Conservation (phyloP, 2,329 filamentous ascomycete genomes). For the Phoma sp. region DNA sequence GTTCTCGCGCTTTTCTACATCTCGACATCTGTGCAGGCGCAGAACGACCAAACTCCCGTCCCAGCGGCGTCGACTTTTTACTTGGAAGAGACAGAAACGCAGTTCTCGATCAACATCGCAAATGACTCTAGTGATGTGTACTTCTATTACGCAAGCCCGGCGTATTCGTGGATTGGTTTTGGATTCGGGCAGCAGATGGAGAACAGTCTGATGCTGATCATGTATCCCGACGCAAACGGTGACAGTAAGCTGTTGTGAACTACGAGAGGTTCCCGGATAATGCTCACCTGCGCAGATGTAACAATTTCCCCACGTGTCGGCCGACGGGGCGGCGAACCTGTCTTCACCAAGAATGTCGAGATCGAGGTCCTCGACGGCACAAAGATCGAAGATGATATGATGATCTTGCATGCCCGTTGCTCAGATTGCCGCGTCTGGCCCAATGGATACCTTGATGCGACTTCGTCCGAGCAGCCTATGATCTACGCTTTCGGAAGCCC, state of each 20-base stretch:
- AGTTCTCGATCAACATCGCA: constrained; percentile 45
- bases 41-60: constrained; percentile 16
- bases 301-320: constrained; percentile 48
- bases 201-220: constrained; percentile 52
- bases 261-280: too few relatives aligned
- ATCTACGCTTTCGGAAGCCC: constrained; percentile 51
- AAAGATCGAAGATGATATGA: constrained; percentile 43
- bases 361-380: constrained; percentile 41
- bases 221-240: constrained; percentile 48
- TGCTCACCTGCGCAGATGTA: constrained; percentile 31
- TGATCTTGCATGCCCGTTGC: constrained; percentile 48
- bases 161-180: constrained; percentile 53
- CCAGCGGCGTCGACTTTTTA: constrained; percentile 42
- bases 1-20: background rate
- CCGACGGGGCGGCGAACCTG: constrained; percentile 45
- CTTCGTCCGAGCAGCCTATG: constrained; percentile 44
- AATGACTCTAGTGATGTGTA: constrained; percentile 43
- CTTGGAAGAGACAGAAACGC: constrained; percentile 38
- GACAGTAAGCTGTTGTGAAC: constrained; percentile 31
- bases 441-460: constrained; percentile 43
- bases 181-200: constrained; percentile 53
- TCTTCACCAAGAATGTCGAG: constrained; percentile 32
- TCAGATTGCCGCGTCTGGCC: constrained; percentile 48
- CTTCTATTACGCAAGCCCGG: constrained; percentile 43
- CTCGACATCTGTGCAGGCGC: constrained; percentile 11